Base-by-base conservation (phyloP, 2,329 filamentous ascomycete genomes). In the Myotisia sp. region DNA sequence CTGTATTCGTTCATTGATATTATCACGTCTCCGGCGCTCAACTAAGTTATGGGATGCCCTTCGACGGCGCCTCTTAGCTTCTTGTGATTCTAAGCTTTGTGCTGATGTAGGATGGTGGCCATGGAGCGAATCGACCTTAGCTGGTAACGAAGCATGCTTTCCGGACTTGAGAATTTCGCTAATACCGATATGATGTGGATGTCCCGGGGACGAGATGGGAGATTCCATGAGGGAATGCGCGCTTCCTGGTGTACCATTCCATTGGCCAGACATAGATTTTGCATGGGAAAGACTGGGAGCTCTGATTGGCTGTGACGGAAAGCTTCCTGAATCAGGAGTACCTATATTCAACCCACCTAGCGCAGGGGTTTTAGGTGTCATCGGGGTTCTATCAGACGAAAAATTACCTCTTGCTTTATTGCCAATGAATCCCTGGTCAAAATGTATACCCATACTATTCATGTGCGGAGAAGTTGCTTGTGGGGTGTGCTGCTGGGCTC, bases 1-100 rank as follows among this genome's bases (percentile, higher is more conserved):
- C 51, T 95, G 87, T 42, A 98, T 98, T 27, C 90, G 76, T 59
- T 98, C 90, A 47, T 98, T 98, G 66, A 98, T 98, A 54, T 95
- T 95, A 62, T 95, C 90, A 42, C 90, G 76, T 41, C 90, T 79
- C 33, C 90, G 78, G 37, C 90, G 83, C 63, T 98, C 90, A 7
- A 98, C 90, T 24, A 92, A 68, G 53, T 98, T 95, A 63, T 98
- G 90, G 1, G 87, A 95, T 51, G 94, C 90, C 24, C 90, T 73
- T 39, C 90, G 76, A 40, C 86, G 73, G 55, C 87, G 83, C 47
- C 85, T 74, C 71, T 95, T 95, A 49, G 86, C 85, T 55, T 95
- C 90, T 50, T 93, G 85, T 1, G 84, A 79, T 36, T 90, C 82
- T 34, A 79, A 67, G 10, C 66, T 63, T 34, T 60, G 59, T 9